These are phyloP conservation scores for Diaporthe batatas DNA, from an alignment of 2,329 filamentous ascomycete genomes.

Conservation along the genomic window DNA sequence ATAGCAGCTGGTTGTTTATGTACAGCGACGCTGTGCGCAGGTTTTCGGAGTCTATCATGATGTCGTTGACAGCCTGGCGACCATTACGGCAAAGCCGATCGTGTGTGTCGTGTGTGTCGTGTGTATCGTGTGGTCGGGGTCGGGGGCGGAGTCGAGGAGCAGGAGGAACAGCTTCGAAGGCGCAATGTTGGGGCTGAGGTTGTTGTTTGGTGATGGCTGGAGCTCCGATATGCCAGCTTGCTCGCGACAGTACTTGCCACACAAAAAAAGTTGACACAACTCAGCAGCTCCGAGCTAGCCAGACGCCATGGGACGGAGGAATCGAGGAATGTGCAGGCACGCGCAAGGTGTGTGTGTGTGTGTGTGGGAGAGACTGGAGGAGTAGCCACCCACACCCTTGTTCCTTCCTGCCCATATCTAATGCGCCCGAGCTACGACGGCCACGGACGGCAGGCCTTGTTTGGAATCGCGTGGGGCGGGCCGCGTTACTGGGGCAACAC, in stretches of 20 bases:
- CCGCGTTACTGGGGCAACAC: slow-evolving; percentile 35
- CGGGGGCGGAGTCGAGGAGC: not conserved
- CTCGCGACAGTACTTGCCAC: not conserved
- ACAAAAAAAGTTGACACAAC: not conserved
- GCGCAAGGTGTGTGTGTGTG: not conserved
- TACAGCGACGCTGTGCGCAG: slow-evolving; percentile 77
- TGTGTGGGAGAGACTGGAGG: slow-evolving; percentile 2
- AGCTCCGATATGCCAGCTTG: slow-evolving; percentile 2
- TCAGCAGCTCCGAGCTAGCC: not conserved
- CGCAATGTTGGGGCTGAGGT: not conserved
- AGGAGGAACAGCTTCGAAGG: no score
- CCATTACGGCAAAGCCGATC: slow-evolving; percentile 34
- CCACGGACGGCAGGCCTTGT: slow-evolving; percentile 16
- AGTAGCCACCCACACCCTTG: slow-evolving; percentile 13
- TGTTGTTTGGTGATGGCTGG: not conserved
- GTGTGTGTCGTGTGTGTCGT: not conserved
- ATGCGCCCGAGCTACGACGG: not conserved
- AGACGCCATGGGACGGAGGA: not conserved
- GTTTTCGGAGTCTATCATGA: slow-evolving; percentile 71
- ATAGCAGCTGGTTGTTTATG: slow-evolving; percentile 79
- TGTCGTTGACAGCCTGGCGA: slow-evolving; percentile 41
- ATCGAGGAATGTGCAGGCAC: slow-evolving; percentile 21
- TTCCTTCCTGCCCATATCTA: not conserved
- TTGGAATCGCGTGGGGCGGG: slow-evolving; percentile 36
- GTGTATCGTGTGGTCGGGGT: not conserved